Base-by-base conservation (phyloP, 1,284 basidiomycete genomes). In the Porphyrellus sp. region DNA sequence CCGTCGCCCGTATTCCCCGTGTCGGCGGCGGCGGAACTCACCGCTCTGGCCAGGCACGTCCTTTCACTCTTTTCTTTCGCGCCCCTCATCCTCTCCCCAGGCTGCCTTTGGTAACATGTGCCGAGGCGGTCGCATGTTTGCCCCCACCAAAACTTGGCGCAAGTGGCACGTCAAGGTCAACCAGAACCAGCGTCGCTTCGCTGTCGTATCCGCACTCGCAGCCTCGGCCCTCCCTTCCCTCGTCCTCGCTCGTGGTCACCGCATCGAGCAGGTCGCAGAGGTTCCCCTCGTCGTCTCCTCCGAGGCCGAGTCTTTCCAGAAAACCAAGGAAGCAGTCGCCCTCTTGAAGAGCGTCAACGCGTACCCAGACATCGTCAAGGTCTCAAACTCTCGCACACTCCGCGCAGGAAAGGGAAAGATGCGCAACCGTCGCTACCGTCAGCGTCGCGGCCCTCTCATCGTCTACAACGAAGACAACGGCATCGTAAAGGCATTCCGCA, bases 131-230 rank as follows among this genome's bases (percentile, higher is more conserved):
- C 94, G 96, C 73, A 99, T 99, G 96, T 99, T 99, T 78, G 95
- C 96, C 41, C 96, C 97, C 39, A 99, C 96, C 78, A 98, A 97
- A 84, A 93, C 88, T 71, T 99, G 96, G 96, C 89, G 97, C 77
- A 96, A 89, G 75, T 99, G 97, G 97, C 96, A 98, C 80, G 91
- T 99, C 81, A 99, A 98, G 84, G 92, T 94, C 61, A 98, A 97
- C 88, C 92, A 95, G 82, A 97, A 96, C 83, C 96, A 99, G 80
- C 92, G 92, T 74, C 93, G 97, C 64, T 99, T 93, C 76, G 97
- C 97, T 55, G 89, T 93, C 61, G 96, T 98, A 62, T 99, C 97
- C 62, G 97, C 96, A 52, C 86, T 99, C 58, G 97, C 97, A 54
- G 97, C 97, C 21, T 97, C 97, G 56, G 96, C 96, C 45, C 86